Conservation (phyloP, 768 basidiomycete genomes). For the Pholiota conissans region DNA sequence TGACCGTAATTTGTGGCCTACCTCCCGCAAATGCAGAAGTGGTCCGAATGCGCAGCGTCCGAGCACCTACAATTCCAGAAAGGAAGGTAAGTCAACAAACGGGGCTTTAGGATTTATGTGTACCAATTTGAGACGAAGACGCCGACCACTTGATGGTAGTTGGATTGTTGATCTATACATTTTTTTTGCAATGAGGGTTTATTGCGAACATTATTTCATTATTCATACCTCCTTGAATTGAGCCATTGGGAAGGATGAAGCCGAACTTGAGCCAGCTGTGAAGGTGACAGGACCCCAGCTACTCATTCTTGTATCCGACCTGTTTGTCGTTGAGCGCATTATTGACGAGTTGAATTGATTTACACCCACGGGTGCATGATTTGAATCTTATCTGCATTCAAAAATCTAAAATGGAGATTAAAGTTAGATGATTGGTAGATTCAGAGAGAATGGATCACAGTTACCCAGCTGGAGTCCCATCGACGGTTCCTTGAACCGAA, state of each 20-base stretch:
- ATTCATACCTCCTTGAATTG: constrained; percentile 39
- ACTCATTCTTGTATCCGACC: constrained; percentile 46
- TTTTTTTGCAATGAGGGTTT: no score
- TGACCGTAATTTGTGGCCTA: constrained; percentile 44
- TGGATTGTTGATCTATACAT: constrained; percentile 45
- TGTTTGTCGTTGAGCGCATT: constrained; percentile 8
- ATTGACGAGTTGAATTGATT: not conserved
- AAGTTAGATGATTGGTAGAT: not conserved
- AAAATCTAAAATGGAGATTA: constrained; percentile 37
- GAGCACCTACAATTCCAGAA: constrained; percentile 31
- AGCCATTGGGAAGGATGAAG: constrained; percentile 49
- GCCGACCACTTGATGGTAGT: constrained; percentile 44
- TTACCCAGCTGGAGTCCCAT: constrained; percentile 45
- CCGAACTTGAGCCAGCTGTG: constrained; percentile 40
- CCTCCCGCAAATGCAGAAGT: constrained; percentile 49
- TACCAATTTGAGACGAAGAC: constrained; percentile 42
- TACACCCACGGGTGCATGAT: constrained; percentile 45
- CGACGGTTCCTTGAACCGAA: constrained; percentile 34
- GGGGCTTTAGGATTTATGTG: not conserved
- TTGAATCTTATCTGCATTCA: constrained; percentile 50
- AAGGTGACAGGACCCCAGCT: constrained; percentile 47
- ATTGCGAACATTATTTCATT: no score
- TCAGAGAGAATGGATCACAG: not conserved
- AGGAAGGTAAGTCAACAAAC: not conserved
- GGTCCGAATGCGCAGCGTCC: constrained; percentile 45